Conservation (phyloP, 768 basidiomycete genomes). For the Udeniomyces megalosporus region DNA sequence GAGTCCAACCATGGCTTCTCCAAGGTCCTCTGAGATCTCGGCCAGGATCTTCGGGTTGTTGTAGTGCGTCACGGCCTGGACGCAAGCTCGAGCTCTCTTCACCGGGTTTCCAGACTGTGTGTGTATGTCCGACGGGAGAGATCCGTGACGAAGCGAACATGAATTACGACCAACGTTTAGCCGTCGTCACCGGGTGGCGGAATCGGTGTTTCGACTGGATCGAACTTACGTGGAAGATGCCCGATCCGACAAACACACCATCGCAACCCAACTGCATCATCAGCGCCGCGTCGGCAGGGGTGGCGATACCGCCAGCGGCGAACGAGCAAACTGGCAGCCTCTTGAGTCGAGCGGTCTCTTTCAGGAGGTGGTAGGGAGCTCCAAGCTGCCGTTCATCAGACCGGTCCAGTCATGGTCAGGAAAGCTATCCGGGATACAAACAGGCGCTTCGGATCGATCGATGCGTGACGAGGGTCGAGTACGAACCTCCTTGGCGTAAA, state of each 20-base stretch:
- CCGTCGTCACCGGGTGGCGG: no score
- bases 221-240: conserved; percentile 74
- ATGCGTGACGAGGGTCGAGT: conserved; percentile 36
- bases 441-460: background rate
- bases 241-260: conserved; percentile 96
- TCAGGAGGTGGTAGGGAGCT: conserved; percentile 86
- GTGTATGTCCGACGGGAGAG: no score
- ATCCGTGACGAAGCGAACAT: no score
- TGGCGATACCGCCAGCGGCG: conserved; percentile 62
- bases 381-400: no score
- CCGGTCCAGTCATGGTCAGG: no score
- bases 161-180: no score
- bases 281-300: conserved; percentile 74
- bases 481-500: conserved; percentile 53
- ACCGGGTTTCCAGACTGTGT: conserved; percentile 82
- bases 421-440: background rate
- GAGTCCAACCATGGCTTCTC: conserved; percentile 83
- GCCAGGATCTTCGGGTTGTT: conserved; percentile 56
- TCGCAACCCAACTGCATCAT: conserved; percentile 99
- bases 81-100: conserved; percentile 85
- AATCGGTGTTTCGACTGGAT: no score
- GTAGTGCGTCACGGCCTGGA: conserved; percentile 93
- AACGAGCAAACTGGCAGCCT: conserved; percentile 85
- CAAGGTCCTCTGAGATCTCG: conserved; percentile 57
- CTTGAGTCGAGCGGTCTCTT: conserved; percentile 87